Conservation (phyloP, 768 basidiomycete genomes). For the Suillus tomentosus region DNA sequence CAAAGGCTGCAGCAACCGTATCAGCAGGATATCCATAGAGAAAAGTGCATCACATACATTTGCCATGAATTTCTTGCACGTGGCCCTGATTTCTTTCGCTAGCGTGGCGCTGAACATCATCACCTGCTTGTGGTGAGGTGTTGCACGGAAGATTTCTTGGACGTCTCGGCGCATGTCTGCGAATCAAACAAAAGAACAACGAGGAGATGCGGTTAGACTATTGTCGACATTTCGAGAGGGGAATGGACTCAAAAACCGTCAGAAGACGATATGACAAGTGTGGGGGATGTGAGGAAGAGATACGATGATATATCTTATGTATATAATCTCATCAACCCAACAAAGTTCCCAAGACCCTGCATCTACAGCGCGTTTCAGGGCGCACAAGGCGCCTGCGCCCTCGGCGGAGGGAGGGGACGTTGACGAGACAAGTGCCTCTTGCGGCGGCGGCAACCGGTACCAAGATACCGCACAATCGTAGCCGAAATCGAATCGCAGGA, state of each 20-base stretch:
- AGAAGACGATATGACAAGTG: constrained; percentile 36
- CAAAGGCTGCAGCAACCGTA: constrained; percentile 64
- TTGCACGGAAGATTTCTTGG: constrained; percentile 99
- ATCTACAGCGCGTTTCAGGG: constrained; percentile 42
- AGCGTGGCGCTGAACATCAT: constrained; percentile 99
- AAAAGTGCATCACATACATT: constrained; percentile 61
- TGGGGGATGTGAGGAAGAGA: not conserved
- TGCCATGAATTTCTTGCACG: constrained; percentile 99
- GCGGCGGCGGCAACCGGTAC: constrained; percentile 39
- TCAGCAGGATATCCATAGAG: not conserved
- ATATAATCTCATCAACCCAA: constrained; percentile 33
- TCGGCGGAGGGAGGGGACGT: constrained; percentile 41
- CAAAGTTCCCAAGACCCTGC: constrained; percentile 39
- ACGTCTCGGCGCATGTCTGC: constrained; percentile 99
- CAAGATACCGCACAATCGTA: constrained; percentile 42
- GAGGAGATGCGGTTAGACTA: constrained; percentile 62
- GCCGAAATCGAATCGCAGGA: constrained; percentile 65
- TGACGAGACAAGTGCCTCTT: constrained; percentile 39
- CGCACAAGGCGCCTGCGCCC: constrained; percentile 40
- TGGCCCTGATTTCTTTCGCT: constrained; percentile 93
- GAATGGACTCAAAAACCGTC: constrained; percentile 47
- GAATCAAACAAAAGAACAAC: constrained; percentile 45
- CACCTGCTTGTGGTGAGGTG: constrained; percentile 99
- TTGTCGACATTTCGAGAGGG: constrained; percentile 54
- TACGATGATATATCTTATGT: not conserved